phyloP scores from a whole-genome alignment of 345 rosid genomes.

The Linum lewisii region DNA sequence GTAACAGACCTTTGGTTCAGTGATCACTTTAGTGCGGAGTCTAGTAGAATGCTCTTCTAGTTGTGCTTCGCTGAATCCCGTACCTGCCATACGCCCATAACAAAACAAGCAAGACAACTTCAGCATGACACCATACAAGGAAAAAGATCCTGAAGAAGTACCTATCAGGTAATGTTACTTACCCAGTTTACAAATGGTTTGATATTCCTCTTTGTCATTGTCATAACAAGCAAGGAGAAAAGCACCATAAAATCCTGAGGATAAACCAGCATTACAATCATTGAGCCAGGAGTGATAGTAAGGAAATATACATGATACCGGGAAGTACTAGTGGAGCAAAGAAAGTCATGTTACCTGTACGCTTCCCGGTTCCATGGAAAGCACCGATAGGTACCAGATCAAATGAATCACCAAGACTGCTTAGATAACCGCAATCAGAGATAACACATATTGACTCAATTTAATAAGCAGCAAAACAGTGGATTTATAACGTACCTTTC shows the following conservation, averaged over 20 bases:
- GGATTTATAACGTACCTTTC: conserved; percentile 41
- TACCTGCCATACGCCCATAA: conserved; percentile 36
- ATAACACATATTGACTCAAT: not conserved
- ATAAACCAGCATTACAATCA: conserved; percentile 15
- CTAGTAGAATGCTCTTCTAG: conserved; percentile 80
- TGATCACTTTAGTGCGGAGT: conserved; percentile 72
- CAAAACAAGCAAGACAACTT: not conserved
- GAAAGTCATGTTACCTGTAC: conserved; percentile 41
- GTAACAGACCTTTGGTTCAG: conserved; percentile 61
- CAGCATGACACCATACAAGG: conserved; percentile 6
- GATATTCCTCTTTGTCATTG: conserved; percentile 63
- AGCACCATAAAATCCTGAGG: conserved; percentile 78
- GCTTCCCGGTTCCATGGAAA: conserved; percentile 95
- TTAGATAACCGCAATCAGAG: conserved; percentile 11
- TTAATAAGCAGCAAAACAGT: not conserved
- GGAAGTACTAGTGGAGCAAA: not conserved
- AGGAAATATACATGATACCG: not conserved
- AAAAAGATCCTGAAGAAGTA: not conserved
- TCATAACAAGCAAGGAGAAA: conserved; percentile 93
- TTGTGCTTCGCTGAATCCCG: conserved; percentile 76
- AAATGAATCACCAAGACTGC: conserved; percentile 83
- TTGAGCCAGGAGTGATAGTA: conserved; percentile 7
- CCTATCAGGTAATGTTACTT: conserved; percentile 15
- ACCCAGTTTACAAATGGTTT: conserved; percentile 96
- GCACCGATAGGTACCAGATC: conserved; percentile 97